Conservation (phyloP, 768 basidiomycete species). For the Epithele typhae region DNA sequence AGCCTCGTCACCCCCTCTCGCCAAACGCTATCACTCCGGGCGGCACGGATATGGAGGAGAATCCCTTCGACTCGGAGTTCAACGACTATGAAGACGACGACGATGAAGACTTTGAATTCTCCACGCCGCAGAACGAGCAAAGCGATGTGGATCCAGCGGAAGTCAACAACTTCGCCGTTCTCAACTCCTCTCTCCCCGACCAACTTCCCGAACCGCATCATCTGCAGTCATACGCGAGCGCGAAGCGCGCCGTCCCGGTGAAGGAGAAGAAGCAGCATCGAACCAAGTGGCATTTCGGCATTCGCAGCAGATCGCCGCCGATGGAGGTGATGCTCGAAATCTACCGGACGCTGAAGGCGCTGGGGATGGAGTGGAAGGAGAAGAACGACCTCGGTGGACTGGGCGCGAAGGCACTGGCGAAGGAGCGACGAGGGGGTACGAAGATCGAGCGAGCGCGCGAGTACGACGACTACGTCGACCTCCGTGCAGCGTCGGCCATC, state of each 20-base stretch:
- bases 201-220: conserved; percentile 63
- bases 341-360: conserved; percentile 82
- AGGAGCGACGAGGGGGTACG: conserved; percentile 30
- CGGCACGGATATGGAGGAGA: conserved; percentile 59
- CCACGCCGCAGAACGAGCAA: conserved; percentile 40
- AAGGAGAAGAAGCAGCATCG: conserved; percentile 71
- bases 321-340: conserved; percentile 99
- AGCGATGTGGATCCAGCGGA: too few species aligned
- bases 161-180: conserved; percentile 74
- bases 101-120: conserved; percentile 51
- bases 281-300: conserved; percentile 98
- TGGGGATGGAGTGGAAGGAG: conserved; percentile 98
- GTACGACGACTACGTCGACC: conserved; percentile 56
- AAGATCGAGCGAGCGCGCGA: conserved; percentile 60
- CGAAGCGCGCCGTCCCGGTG: conserved; percentile 37
- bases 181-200: conserved; percentile 79
- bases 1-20: conserved; percentile 72
- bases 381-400: conserved; percentile 76
- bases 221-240: conserved; percentile 62
- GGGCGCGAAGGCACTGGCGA: conserved; percentile 39
- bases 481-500: conserved; percentile 68
- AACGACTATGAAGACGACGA: conserved; percentile 47
- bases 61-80: conserved; percentile 81
- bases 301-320: conserved; percentile 87
- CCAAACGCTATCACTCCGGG: conserved; percentile 60